Percentiles rank a stretch among this genome's conserved stretches.
These are phyloP conservation scores for Aspergillus unguis DNA, from an alignment of 2,329 filamentous ascomycete species.

Conservation along the genomic window DNA sequence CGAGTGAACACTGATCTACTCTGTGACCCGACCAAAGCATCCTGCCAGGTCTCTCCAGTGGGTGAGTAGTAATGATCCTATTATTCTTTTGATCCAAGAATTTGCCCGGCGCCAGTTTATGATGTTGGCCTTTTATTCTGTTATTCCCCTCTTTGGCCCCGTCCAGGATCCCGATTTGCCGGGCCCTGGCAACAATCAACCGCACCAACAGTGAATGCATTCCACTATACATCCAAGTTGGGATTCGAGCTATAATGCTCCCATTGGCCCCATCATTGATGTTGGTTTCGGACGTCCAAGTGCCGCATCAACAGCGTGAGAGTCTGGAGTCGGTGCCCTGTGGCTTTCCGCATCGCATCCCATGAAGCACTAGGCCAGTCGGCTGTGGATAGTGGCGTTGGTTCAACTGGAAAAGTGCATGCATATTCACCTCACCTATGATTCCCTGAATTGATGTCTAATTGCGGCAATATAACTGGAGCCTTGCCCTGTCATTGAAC, in stretches of 20 bases:
- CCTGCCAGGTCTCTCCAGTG: not conserved
- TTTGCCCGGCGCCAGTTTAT: not conserved
- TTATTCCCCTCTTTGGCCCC: not conserved
- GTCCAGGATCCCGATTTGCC: conserved; percentile 8
- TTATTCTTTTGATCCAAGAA: not conserved
- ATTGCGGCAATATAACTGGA: conserved; percentile 8
- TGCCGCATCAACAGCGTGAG: conserved; percentile 29
- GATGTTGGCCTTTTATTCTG: not conserved
- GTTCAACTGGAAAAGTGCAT: conserved; percentile 10
- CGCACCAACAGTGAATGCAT: conserved; percentile 12
- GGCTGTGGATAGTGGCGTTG: conserved; percentile 11
- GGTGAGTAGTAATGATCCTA: conserved; percentile 1
- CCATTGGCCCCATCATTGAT: conserved; percentile 21
- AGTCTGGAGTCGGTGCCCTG: conserved; percentile 26
- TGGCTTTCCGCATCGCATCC: conserved; percentile 31
- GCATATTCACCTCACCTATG: not conserved
- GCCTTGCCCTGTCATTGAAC: conserved; percentile 5
- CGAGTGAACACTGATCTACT: not conserved
- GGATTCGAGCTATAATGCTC: conserved; percentile 15
- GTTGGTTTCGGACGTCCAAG: conserved; percentile 23
- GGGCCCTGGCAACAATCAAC: conserved; percentile 5
- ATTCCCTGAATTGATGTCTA: not conserved
- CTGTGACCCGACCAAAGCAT: not conserved
- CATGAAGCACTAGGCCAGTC: conserved; percentile 18
- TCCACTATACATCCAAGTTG: conserved; percentile 12